Base-by-base conservation (phyloP, 495 filamentous ascomycete genomes). In the Tuber magnatum region DNA sequence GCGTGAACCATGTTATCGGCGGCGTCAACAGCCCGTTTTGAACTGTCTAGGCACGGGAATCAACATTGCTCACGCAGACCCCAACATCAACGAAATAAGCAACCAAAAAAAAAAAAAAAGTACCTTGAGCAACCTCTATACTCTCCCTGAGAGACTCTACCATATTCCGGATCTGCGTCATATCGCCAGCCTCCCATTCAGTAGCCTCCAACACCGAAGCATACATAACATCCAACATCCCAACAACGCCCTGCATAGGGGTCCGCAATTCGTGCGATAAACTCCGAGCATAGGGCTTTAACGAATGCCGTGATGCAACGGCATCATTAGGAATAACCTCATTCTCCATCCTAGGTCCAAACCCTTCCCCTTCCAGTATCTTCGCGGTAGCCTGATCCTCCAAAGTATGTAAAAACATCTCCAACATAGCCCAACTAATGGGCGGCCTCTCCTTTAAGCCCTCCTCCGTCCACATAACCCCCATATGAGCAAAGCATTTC, bases 151-250 rank as follows among this genome's bases (percentile, higher is more conserved):
- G 84, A 61, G 87, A 85, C 76, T 89, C 85, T 72, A 94, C 89
- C 40, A 93, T 76, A 41, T 80, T 78, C 42, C 74, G 74, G 16
- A 82, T 74, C 40, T 79, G 80, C 38, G 75, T 75, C 70, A 81
- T 76, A 46, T 81, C 75, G 35, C 74, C 71, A 32, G 65, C 69
- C 68, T 80, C 77, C 77, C 77, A 81, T 39, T 76, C 88, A 41
- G 90, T 87, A 8, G 90, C 90, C 80, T 94, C 92, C 44, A 91
- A 85, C 12, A 93, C 90, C 3, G 90, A 93, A 16, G 91, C 90
- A 81, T 93, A 90, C 92, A 94, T 93, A 69, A 94, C 90, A 85
- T 94, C 92, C 42, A 94, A 84, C 92, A 93, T 93, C 8, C 92
- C 92, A 9, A 94, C 91, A 48, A 94, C 90, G 28, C 92, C 92